Evolutionary conservation across 305 asterid species (phyloP), one percentile per base, ranked within the genome.

Genomic region (Solanum hybrid): DNA sequence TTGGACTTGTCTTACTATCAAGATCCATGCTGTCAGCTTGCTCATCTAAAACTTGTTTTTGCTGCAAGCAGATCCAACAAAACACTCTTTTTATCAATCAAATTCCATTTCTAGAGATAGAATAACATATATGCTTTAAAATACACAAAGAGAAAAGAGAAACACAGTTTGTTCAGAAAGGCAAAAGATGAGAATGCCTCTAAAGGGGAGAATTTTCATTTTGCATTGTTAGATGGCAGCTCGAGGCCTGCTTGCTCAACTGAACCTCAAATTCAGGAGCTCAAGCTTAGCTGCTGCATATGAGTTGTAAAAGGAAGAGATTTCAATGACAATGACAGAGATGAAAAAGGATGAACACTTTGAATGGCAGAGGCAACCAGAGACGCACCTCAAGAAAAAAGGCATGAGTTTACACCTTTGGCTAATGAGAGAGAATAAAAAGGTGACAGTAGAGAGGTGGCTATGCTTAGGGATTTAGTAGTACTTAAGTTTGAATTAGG

Each of bases 41-140:
- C 90, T 86, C 93, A 51, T 91, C 94, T 72, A 91, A 91, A 91
- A 88, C 93, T 91, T 91, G 94, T 94, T 95, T 96, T 88, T 92
- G 90, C 99, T 97, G 95, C 91, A 91, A 89, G 91, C 37, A 36
- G 40, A 72, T 34, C 66, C 88, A 85, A 92, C 76, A 88, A 73
- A 90, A 84, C 46, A 51, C 20, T 40, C 71, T 6, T n/a, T 84
- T 51, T 29, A 20, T 84, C 12, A 84, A 84, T 51, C 75, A 51
- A 84, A 51, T 29, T 82, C 75, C 72, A 84, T 51, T 84, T 84
- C 40, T 31, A 51, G 22, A 84, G 87, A 51, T 84, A 31, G 13
- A 84, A 20, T 84, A 20, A 84, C 31, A 22, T 51, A 51, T 56
- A 84, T 82, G 87, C 87, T 84, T 51, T 6, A 31, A 6, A 42